A percentile compares a stretch with the other conserved stretches of the same genome.
These are phyloP conservation scores for Bacidia rubella DNA, from an alignment of 495 filamentous ascomycete genomes.

Conservation along the genomic window DNA sequence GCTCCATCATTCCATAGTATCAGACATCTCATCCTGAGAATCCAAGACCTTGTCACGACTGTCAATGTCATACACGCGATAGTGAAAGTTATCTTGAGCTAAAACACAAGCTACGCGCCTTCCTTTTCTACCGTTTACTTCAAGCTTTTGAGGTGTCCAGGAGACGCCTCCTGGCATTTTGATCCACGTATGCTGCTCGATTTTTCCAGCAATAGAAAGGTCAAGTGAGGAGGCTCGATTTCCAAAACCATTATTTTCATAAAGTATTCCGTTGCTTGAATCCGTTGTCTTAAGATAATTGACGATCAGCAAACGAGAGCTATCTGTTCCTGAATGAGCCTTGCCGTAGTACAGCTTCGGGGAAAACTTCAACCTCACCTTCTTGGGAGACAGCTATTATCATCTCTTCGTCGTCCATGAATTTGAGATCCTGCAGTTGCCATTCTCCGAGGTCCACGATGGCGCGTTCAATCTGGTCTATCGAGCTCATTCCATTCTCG, in stretches of 20 bases:
- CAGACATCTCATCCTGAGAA: neutral
- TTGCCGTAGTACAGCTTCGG: neutral
- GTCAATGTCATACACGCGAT: conserved; percentile 46
- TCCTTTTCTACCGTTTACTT: conserved; percentile 41
- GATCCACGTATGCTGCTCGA: conserved; percentile 8
- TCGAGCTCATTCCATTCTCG: conserved; percentile 43
- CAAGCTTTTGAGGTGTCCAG: conserved; percentile 32
- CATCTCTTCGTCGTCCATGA: conserved; percentile 39
- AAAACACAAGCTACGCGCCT: conserved; percentile 42
- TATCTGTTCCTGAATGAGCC: conserved; percentile 1
- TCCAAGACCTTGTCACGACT: conserved; percentile 5
- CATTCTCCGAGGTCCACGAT: conserved; percentile 30
- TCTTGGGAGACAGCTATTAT: conserved; percentile 35
- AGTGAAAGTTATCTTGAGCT: conserved; percentile 40
- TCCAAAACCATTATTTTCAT: neutral
- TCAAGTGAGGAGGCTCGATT: conserved; percentile 2
- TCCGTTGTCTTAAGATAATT: conserved; percentile 3
- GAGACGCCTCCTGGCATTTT: conserved; percentile 7
- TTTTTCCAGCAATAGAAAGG: neutral
- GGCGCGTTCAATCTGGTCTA: conserved; percentile 27
- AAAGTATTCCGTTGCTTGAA: neutral
- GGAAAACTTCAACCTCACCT: conserved; percentile 23
- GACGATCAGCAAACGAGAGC: conserved; percentile 16
- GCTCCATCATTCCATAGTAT: neutral
- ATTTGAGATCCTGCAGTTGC: conserved; percentile 39